Evolutionary conservation across 768 basidiomycete genomes (phyloP).

Genomic region (Pisolithus tinctorius): DNA sequence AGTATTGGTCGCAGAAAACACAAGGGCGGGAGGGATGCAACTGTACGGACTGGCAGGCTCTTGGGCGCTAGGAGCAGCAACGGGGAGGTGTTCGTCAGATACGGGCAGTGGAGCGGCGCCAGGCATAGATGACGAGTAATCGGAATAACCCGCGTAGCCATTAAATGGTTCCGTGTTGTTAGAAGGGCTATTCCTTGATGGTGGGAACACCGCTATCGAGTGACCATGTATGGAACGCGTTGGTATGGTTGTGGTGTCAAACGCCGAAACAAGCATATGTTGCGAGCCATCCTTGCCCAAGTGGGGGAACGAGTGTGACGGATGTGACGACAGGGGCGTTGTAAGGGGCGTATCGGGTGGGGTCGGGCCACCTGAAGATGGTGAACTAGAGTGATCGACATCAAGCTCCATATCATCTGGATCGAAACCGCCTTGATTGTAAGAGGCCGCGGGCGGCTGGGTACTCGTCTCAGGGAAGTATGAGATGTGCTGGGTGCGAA

Average conservation of each 20-base stretch:
- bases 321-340: slow-evolving; percentile 33
- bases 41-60: slow-evolving; percentile 29
- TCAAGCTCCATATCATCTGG: slow-evolving; percentile 82
- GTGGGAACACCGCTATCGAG: slow-evolving; percentile 29
- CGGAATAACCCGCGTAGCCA: slow-evolving; percentile 59
- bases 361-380: slow-evolving; percentile 34
- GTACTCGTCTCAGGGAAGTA: slow-evolving; percentile 18
- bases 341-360: slow-evolving; percentile 41
- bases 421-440: slow-evolving; percentile 46
- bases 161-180: slow-evolving; percentile 54
- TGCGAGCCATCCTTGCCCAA: slow-evolving; percentile 23
- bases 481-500: slow-evolving; percentile 28
- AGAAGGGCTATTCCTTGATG: slow-evolving; percentile 21
- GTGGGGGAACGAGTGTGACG: slow-evolving; percentile 25
- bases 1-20: slow-evolving; percentile 45
- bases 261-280: slow-evolving; percentile 37
- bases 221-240: slow-evolving; percentile 35
- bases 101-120: slow-evolving; percentile 39
- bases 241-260: slow-evolving; percentile 48
- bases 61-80: slow-evolving; percentile 21
- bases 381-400: slow-evolving; percentile 49
- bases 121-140: slow-evolving; percentile 59
- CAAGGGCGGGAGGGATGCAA: slow-evolving; percentile 61
- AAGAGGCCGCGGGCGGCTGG: slow-evolving; percentile 22
- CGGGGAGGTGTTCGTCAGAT: slow-evolving; percentile 20